Evolutionary conservation across 129 eudicot species (phyloP).

Genomic region (Helichrysum umbraculigerum): DNA sequence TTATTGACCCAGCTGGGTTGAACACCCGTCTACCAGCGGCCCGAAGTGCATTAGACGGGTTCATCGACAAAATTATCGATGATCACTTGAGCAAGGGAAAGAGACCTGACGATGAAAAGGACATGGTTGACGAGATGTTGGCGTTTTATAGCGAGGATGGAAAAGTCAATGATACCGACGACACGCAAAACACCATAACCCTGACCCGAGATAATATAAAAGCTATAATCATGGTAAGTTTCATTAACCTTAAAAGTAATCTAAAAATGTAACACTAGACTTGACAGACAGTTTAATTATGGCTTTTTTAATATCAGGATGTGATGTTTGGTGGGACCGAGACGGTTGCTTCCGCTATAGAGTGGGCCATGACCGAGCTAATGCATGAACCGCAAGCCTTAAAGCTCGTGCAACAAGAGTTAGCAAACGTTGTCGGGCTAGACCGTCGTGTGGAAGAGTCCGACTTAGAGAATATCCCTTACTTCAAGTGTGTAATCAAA

Average conservation of each 20-base stretch:
- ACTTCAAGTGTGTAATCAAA: conserved; percentile 35
- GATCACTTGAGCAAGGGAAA: conserved; percentile 59
- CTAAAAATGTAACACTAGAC: background rate
- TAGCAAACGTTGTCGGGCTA: conserved; percentile 31
- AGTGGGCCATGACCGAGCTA: conserved; percentile 43
- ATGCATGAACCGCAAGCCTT: conserved; percentile 33
- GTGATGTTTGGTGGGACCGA: conserved; percentile 44
- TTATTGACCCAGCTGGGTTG: conserved; percentile 76
- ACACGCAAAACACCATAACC: conserved; percentile 54
- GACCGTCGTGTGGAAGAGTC: conserved; percentile 38
- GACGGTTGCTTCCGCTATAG: conserved; percentile 39
- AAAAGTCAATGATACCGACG: conserved; percentile 53
- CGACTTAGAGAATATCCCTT: conserved; percentile 35
- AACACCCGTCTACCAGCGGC: conserved; percentile 56
- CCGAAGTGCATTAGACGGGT: conserved; percentile 66
- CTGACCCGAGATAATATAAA: conserved; percentile 60
- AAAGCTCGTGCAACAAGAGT: conserved; percentile 33
- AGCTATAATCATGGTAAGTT: conserved; percentile 41
- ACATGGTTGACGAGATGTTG: conserved; percentile 87
- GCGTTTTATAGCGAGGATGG: conserved; percentile 61
- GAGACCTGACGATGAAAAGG: conserved; percentile 30
- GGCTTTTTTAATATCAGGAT: conserved; percentile 20
- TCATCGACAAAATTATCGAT: conserved; percentile 74
- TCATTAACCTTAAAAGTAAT: background rate
- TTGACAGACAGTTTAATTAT: background rate